These are phyloP conservation scores for Musa balbisiana DNA, from an alignment of 202 grass and related monocot genomes.

Conservation along the genomic window DNA sequence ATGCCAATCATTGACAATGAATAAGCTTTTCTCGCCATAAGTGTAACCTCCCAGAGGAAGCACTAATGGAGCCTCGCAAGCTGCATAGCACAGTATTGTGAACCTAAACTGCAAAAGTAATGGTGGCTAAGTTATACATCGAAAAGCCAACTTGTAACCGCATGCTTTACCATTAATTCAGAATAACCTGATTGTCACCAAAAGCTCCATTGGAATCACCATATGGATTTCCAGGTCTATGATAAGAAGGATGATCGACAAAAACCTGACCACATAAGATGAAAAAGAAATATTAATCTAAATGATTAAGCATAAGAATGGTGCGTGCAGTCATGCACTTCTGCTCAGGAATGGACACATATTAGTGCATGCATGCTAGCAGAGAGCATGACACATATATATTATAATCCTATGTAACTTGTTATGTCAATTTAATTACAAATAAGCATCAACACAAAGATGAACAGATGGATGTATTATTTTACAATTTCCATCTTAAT, in stretches of 20 bases:
- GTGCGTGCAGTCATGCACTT: background rate
- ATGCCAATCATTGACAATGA: slow-evolving; percentile 98
- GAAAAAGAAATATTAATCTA: background rate
- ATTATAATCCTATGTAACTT: background rate
- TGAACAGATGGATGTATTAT: background rate
- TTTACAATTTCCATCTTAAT: background rate
- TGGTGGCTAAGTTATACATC: background rate
- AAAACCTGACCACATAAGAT: slow-evolving; percentile 48
- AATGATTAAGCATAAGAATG: background rate
- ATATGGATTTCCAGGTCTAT: slow-evolving; percentile 86
- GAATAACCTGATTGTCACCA: slow-evolving; percentile 80
- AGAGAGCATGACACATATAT: too few species aligned
- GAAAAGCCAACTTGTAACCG: slow-evolving; percentile 4
- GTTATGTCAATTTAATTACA: background rate
- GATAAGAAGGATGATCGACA: slow-evolving; percentile 79
- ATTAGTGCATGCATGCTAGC: background rate
- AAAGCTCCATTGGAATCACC: slow-evolving; percentile 80
- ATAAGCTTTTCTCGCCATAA: slow-evolving; percentile 85
- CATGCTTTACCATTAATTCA: background rate
- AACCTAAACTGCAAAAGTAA: slow-evolving; percentile 85
- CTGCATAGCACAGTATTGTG: slow-evolving; percentile 69
- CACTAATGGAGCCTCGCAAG: slow-evolving; percentile 91
- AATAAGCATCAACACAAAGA: background rate
- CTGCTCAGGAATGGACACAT: background rate
- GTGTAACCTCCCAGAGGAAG: slow-evolving; percentile 89